Evolutionary conservation across 2,329 filamentous ascomycete species (phyloP), one percentile per base, ranked within the genome.

Genomic region (Scopulariopsis brevicaulis): DNA sequence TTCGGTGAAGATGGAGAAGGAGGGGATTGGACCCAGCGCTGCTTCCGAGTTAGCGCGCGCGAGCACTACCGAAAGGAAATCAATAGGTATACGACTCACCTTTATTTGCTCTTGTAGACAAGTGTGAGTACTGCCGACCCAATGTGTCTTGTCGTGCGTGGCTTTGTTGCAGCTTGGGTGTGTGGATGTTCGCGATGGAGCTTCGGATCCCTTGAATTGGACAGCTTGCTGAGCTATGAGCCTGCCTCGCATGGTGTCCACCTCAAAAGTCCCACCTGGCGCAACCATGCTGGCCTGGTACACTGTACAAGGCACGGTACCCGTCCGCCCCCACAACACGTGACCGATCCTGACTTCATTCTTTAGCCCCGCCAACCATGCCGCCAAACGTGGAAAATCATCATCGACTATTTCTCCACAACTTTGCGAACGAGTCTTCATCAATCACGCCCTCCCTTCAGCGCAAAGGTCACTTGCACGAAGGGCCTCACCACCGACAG

Each of bases 281-380:
- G 22, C 7, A 14, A n/a, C 6, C 18, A 15, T n/a, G 40, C 15
- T 7, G 6, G 6, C n/a, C n/a, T 18, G 18, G 40, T 18, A 46
- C 40, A 46, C 15, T 46, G 14, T 32, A 32, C 28, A 46, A 46
- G 18, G 7, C 15, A 46, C 40, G 7, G 40, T 46, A n/a, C 7
- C 3, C 5, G n/a, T 7, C 40, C 40, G n/a, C 40, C 40, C n/a
- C 40, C 40, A 46, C 40, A 46, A 48, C 60, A 61, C 60, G 60
- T 61, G 60, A 61, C 60, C 34, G 37, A 12, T 35, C 37, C 56
- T 61, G 59, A 61, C 60, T 55, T 60, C 59, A 60, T 24, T 50
- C 46, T 61, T 54, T 37, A 53, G 52, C 37, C 52, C 55, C 56
- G 37, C 37, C 54, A 56, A 54, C 32, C 18, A 37, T 22, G 22